Evolutionary conservation across 192 early-diverging fungal genomes (phyloP).

Genomic region (Thoreauomyces humboldtii): DNA sequence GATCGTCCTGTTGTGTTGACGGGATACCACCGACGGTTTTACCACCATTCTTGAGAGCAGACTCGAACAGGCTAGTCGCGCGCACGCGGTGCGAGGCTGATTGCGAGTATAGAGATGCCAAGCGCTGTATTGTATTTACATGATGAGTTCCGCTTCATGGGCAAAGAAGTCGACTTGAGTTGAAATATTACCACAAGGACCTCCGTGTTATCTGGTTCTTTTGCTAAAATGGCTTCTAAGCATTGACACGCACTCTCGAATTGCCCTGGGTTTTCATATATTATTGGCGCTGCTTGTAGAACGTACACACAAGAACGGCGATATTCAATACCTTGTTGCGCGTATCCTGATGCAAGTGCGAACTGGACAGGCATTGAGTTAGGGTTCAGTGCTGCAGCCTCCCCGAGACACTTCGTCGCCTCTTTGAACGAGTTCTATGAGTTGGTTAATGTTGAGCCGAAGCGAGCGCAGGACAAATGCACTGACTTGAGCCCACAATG

Average conservation of each 20-base stretch:
- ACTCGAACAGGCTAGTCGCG: conserved; percentile 4
- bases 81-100: not conserved
- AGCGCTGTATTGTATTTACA: not conserved
- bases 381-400: conserved; percentile 65
- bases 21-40: not conserved
- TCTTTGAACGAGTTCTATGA: no score
- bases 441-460: no score
- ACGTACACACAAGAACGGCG: no score
- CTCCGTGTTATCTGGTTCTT: conserved; percentile 45
- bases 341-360: conserved; percentile 73
- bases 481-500: conserved; percentile 31
- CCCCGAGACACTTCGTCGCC: conserved; percentile 63
- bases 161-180: no score
- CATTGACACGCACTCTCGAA: conserved; percentile 8
- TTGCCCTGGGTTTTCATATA: no score
- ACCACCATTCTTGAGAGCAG: not conserved
- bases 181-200: conserved; percentile 17
- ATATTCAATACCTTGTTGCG: conserved; percentile 60
- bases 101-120: conserved; percentile 18
- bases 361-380: conserved; percentile 68
- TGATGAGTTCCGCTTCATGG: no score
- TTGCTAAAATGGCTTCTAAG: conserved; percentile 21
- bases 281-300: no score
- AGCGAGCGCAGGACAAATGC: no score
- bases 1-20: not conserved